These are phyloP conservation scores for Papiliotrema laurentii DNA, from an alignment of 1,284 basidiomycete species.

Conservation along the genomic window DNA sequence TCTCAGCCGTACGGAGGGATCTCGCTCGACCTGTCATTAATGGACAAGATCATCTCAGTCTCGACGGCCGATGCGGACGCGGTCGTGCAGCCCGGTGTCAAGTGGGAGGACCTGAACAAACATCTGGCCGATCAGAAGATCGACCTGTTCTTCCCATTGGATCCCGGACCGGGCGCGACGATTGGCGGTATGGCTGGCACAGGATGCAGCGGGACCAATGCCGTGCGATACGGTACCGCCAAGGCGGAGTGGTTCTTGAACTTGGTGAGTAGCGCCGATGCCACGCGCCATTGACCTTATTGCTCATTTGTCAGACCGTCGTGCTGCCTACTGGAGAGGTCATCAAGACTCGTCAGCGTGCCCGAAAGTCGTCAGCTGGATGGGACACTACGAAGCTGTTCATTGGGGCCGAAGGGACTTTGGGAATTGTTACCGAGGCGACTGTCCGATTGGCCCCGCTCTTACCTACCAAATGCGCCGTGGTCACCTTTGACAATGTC, in stretches of 20 bases:
- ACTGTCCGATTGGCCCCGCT: conserved; percentile 76
- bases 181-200: conserved; percentile 91
- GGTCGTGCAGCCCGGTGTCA: conserved; percentile 74
- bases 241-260: conserved; percentile 81
- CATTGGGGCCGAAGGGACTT: conserved; percentile 88
- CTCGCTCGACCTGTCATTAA: conserved; percentile 75
- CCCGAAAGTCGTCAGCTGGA: conserved; percentile 83
- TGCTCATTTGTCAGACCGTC: conserved; percentile 77
- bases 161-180: conserved; percentile 66
- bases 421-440: conserved; percentile 89
- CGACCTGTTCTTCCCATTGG: conserved; percentile 84
- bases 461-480: conserved; percentile 61
- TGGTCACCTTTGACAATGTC: conserved; percentile 52
- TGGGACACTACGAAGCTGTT: conserved; percentile 89
- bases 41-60: conserved; percentile 71
- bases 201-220: conserved; percentile 66
- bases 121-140: conserved; percentile 64
- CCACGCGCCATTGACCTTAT: background rate
- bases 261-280: conserved; percentile 51
- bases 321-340: conserved; percentile 87
- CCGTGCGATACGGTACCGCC: conserved; percentile 81
- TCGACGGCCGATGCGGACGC: conserved; percentile 70
- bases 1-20: conserved; percentile 60
- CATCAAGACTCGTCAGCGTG: conserved; percentile 82
- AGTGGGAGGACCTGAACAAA: conserved; percentile 83